phyloP scores from a whole-genome alignment of 495 filamentous ascomycete species.

The Gamarada debralockiae region DNA sequence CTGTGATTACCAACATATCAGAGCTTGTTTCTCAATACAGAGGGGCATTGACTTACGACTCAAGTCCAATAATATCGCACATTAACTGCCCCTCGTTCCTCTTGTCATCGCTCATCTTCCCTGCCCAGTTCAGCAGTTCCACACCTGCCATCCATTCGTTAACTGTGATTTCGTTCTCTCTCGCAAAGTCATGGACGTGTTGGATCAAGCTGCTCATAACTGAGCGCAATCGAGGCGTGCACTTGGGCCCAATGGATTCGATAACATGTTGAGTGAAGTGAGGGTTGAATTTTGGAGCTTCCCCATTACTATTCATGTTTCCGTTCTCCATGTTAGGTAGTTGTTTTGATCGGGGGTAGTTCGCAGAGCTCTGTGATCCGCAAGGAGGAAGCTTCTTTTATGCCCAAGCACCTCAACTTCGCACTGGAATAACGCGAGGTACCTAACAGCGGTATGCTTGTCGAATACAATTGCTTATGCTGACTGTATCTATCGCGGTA shows the following conservation, averaged over 20 bases:
- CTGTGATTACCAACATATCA: too few species aligned
- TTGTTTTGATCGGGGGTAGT: too few species aligned
- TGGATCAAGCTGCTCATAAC: constrained; percentile 53
- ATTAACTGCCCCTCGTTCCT: constrained; percentile 77
- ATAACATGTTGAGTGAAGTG: constrained; percentile 62
- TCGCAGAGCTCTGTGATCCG: too few species aligned
- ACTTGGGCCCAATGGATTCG: constrained; percentile 63
- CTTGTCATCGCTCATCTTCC: constrained; percentile 49
- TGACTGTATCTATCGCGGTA: too few species aligned
- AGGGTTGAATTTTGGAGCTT: constrained; percentile 38
- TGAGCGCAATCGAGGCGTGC: constrained; percentile 49
- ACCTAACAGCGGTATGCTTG: too few species aligned
- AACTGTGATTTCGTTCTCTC: constrained; percentile 60
- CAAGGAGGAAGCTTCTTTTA: too few species aligned
- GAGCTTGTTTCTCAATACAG: too few species aligned
- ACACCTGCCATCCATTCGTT: constrained; percentile 66
- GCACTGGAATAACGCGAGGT: too few species aligned
- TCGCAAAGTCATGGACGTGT: constrained; percentile 65
- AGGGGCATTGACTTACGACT: constrained; percentile 52
- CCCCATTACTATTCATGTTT: too few species aligned
- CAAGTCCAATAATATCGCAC: constrained; percentile 76
- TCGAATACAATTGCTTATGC: too few species aligned
- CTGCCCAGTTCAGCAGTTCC: constrained; percentile 58
- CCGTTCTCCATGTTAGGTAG: too few species aligned
- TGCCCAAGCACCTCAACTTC: too few species aligned